phyloP scores from a whole-genome alignment of 1,284 basidiomycete species.

The Blastosporella zonata region DNA sequence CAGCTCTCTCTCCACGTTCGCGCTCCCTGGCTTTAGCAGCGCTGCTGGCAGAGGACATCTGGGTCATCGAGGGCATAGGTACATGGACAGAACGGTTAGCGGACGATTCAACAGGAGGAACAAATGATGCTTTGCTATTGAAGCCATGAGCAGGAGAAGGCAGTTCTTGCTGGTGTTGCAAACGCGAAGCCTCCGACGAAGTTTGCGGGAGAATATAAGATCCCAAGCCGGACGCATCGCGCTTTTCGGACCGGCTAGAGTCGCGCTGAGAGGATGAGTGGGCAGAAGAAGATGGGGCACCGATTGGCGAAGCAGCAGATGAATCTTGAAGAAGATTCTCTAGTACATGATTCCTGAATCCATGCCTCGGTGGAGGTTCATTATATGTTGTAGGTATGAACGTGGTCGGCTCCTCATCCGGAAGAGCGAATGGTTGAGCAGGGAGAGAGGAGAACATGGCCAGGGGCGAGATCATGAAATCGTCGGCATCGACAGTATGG shows the following conservation, averaged over 20 bases:
- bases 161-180: conserved; percentile 7
- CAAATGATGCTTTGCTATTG: neutral
- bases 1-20: conserved; percentile 25
- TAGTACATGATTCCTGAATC: conserved; percentile 27
- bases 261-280: conserved; percentile 28
- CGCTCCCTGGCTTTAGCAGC: conserved; percentile 36
- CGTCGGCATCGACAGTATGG: conserved; percentile 28
- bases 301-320: conserved; percentile 34
- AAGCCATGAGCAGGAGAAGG: neutral
- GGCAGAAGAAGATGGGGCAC: conserved; percentile 18
- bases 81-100: neutral
- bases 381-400: conserved; percentile 2
- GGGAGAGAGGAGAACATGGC: conserved; percentile 27
- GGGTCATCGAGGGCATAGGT: conserved; percentile 1
- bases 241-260: conserved; percentile 14
- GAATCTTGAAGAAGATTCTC: conserved; percentile 34
- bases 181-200: neutral
- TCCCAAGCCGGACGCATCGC: conserved; percentile 8
- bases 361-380: conserved; percentile 8
- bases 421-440: conserved; percentile 27
- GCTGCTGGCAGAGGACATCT: conserved; percentile 32
- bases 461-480: conserved; percentile 38
- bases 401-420: conserved; percentile 28
- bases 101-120: conserved; percentile 3
- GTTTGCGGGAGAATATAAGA: conserved; percentile 8